phyloP scores from a whole-genome alignment of 208 protist species.

The Trichomonas vaginalis region DNA sequence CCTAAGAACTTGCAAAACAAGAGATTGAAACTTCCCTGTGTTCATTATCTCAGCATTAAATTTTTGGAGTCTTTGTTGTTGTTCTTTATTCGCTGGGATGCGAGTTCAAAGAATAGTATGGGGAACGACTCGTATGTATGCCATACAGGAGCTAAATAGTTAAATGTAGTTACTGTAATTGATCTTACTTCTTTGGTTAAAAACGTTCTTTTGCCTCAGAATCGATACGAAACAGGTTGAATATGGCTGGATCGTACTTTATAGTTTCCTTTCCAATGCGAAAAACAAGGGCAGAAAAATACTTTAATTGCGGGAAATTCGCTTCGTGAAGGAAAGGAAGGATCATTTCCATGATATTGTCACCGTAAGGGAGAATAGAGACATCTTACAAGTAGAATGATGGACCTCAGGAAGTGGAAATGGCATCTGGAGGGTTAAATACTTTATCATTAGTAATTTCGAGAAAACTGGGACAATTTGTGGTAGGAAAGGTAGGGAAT shows the following conservation, averaged over 20 bases:
- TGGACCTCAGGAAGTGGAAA: neutral
- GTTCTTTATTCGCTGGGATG: neutral
- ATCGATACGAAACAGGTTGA: neutral
- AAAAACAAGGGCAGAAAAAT: neutral
- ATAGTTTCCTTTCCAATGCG: neutral
- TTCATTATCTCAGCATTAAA: neutral
- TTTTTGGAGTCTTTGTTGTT: neutral
- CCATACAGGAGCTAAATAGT: too few species aligned
- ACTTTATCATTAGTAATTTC: neutral
- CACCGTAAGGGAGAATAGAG: neutral
- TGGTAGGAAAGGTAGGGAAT: neutral
- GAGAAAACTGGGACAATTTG: neutral
- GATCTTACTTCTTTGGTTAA: too few species aligned
- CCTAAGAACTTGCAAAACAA: neutral
- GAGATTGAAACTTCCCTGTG: neutral
- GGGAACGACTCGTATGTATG: neutral
- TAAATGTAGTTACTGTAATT: too few species aligned
- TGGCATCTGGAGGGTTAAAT: neutral
- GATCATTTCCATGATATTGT: neutral
- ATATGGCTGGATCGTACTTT: neutral
- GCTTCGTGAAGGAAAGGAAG: neutral
- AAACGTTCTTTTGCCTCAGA: neutral
- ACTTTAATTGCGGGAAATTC: neutral
- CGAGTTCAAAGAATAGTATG: neutral
- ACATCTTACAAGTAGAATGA: neutral